Evolutionary conservation across 495 filamentous ascomycete species (phyloP), one percentile per base, ranked within the genome.

Genomic region (Penicillium argentinense): DNA sequence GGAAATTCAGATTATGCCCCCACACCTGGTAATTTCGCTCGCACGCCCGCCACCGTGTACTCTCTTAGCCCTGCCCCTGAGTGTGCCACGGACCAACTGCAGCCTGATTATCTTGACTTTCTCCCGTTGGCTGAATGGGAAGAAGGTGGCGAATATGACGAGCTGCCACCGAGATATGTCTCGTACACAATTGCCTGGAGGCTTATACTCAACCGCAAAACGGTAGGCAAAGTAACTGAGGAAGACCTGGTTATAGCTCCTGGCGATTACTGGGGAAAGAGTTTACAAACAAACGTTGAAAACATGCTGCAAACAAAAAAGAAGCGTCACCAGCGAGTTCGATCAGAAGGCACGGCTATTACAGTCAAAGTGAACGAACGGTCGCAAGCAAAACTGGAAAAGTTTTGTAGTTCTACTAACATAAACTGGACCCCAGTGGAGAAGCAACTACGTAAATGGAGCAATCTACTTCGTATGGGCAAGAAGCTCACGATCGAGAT

Each of bases 371-470:
- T 40, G 36, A 47, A 33, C 18, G 45, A 48, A 16, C 25, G 37
- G 45, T 48, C 45, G 9, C 18, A 40, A 13, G 25, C 2, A 32
- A 33, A 48, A 33, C 7, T 48, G 6, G 45, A 48, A 41, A 48
- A 33, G 5, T 40, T 48, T 19, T 47, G 17, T 16, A 48, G 41
- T 32, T 33, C 45, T 27, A 34, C 36, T 40, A 34, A 32, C 19
- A 40, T 48, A 9, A 13, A 42, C 13, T 51, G 26, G 37, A 34
- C 13, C 12, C 33, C 19, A 39, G 40, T 49, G 42, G 51, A 54
- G 38, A 50, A 45, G 47, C 42, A 55, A 32, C 41, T 50, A 22
- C 39, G 41, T 42, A 51, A 47, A 46, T 47, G 17, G 52, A 55
- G 41, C 32, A 55, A 51, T 33, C 27, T 55, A 22, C 32, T 48